phyloP scores from a whole-genome alignment of 2,329 filamentous ascomycete species.

The Diaporthe citrichinensis region DNA sequence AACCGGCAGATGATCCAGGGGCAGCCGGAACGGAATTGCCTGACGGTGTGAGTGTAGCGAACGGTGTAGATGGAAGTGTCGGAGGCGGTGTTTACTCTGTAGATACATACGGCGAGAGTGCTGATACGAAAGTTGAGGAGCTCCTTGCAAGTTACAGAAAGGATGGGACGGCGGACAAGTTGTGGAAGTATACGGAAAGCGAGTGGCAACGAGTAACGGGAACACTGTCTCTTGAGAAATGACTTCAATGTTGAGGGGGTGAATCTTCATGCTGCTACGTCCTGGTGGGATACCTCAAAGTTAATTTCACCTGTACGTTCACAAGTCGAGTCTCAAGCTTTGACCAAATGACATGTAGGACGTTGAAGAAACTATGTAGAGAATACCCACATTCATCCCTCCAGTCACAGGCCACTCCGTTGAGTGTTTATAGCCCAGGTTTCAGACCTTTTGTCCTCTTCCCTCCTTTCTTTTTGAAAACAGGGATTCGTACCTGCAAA shows the following conservation, averaged over 20 bases:
- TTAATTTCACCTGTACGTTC: neutral
- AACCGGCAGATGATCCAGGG: constrained; percentile 42
- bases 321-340: neutral
- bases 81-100: constrained; percentile 58
- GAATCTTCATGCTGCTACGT: neutral
- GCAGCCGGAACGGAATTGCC: constrained; percentile 47
- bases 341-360: no score
- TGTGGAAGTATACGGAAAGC: constrained; percentile 55
- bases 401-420: no score
- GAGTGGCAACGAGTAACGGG: constrained; percentile 53
- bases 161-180: constrained; percentile 48
- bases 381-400: no score
- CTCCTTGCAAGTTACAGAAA: constrained; percentile 47
- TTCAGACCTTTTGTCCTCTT: no score
- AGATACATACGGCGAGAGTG: constrained; percentile 50
- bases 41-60: constrained; percentile 46
- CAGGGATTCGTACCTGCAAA: no score
- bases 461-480: no score
- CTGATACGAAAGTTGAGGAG: constrained; percentile 46
- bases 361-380: no score
- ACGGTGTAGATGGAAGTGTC: constrained; percentile 49
- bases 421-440: no score
- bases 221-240: neutral
- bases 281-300: neutral
- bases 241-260: neutral